Base-by-base conservation (phyloP, 2,329 filamentous ascomycete species). In the Arthrobotrys sphaeroides region DNA sequence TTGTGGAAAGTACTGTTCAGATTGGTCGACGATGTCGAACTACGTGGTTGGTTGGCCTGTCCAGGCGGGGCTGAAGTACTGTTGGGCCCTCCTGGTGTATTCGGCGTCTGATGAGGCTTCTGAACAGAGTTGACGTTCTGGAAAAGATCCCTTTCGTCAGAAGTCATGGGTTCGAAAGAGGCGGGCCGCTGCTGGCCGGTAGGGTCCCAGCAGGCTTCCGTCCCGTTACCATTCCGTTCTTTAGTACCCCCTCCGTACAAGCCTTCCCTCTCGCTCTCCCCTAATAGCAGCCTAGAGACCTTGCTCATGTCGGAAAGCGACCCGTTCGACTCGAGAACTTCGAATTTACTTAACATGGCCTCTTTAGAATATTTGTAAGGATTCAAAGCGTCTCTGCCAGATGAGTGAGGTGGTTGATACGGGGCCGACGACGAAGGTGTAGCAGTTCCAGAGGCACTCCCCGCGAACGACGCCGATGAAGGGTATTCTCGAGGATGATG, bases 211-310 rank as follows among this genome's bases (percentile, higher is more conserved):
- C 70, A 74, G 28, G 70, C 70, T 18, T 74, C 70, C 10, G 70
- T 68, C 2, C 70, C 70, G 20, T 74, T 74, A 1, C 70, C 62
- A 43, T 59, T 74, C 45, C 70, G 70, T 6, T 74, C 70, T 20
- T 68, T 74, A 1, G 69, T 65, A 16, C 51, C 60, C 61, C 66
- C 69, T 64, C 64, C 53, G 62, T 70, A 76, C 43, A 82, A 75
- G 83, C 77, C 80, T 90, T 88, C 84, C 90, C 88, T 83, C 85
- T 87, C 83, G 90, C 86, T 72, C 87, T 84, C 81, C 96, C 92
- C 95, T 94, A 99, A 82, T 94, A 98, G 43, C 94, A 88, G 77
- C 95, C 62, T 68, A 9, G 47, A 62, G 38, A 74, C 26, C 33
- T 65, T 61, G 18, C n/a, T 47, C 16, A 42, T 55, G 22, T 74